Evolutionary conservation across 1,284 basidiomycete genomes (phyloP).

Genomic region (Ustilago curta): DNA sequence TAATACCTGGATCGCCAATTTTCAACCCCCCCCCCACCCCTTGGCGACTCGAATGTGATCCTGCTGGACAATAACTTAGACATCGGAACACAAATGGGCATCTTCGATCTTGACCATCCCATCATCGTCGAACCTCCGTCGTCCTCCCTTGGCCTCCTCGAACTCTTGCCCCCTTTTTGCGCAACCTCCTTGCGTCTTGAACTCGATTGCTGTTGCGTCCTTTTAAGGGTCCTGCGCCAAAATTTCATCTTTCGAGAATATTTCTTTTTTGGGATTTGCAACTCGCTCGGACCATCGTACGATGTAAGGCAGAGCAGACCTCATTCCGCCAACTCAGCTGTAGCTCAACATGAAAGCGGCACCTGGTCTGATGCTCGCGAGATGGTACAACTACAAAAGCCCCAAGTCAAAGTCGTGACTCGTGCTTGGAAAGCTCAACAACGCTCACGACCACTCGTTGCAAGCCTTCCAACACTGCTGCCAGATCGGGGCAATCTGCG

Average conservation of each 20-base stretch:
- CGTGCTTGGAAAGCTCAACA: not conserved
- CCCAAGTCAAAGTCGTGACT: not conserved
- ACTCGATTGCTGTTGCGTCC: not conserved
- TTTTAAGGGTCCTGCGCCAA: slow-evolving; percentile 9
- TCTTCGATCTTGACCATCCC: slow-evolving; percentile 5
- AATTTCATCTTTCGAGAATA: not conserved
- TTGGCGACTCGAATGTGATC: too few species aligned
- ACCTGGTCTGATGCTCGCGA: not conserved
- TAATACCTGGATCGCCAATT: too few species aligned
- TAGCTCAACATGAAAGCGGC: not conserved
- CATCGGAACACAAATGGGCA: not conserved
- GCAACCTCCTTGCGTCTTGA: slow-evolving; percentile 9
- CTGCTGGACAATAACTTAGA: too few species aligned
- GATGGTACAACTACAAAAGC: not conserved
- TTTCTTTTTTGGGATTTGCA: not conserved
- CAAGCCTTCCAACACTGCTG: not conserved
- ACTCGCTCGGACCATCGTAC: slow-evolving; percentile 6
- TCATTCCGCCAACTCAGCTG: not conserved
- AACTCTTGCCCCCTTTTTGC: slow-evolving; percentile 2
- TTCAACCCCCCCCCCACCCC: too few species aligned
- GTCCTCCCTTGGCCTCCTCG: not conserved
- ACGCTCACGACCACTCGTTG: not conserved
- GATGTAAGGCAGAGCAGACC: not conserved
- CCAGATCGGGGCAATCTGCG: slow-evolving; percentile 1
- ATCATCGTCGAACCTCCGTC: too few species aligned